Evolutionary conservation across 768 basidiomycete genomes (phyloP).

Genomic region (Coprinopsis strossmayeri): DNA sequence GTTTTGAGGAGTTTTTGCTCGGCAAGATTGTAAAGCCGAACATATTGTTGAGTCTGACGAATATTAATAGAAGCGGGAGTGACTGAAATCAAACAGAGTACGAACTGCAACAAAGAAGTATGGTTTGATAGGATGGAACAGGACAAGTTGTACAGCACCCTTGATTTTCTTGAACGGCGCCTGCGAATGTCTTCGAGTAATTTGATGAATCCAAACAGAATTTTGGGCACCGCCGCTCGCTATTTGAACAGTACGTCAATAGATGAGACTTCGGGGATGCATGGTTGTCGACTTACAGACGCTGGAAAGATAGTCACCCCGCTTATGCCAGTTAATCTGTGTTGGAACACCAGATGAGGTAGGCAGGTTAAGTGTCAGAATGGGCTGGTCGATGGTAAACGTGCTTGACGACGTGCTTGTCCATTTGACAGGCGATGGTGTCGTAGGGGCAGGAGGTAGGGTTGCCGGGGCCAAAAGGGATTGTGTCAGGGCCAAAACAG

Average conservation of each 20-base stretch:
- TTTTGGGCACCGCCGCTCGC: constrained; percentile 67
- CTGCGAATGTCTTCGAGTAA: constrained; percentile 91
- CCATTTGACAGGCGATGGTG: constrained; percentile 71
- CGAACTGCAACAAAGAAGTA: constrained; percentile 97
- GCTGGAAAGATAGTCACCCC: constrained; percentile 92
- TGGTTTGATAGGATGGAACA: constrained; percentile 92
- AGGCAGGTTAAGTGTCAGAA: constrained; percentile 58
- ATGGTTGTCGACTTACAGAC: constrained; percentile 62
- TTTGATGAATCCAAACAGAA: constrained; percentile 92
- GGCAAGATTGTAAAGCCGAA: constrained; percentile 90
- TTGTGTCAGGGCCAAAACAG: constrained; percentile 53
- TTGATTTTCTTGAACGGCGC: constrained; percentile 96
- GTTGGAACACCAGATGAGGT: constrained; percentile 62
- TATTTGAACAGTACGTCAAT: constrained; percentile 22
- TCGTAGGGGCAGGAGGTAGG: constrained; percentile 50
- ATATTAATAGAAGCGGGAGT: constrained; percentile 10
- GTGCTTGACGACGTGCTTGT: constrained; percentile 36
- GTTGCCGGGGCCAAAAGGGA: constrained; percentile 54
- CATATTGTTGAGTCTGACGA: constrained; percentile 88
- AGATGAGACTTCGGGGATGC: constrained; percentile 9
- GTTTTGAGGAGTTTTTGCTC: constrained; percentile 93
- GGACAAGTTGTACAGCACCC: constrained; percentile 82
- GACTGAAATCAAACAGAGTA: constrained; percentile 12
- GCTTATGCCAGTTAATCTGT: constrained; percentile 88
- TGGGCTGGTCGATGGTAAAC: constrained; percentile 47